These are phyloP conservation scores for Aspergillus panamensis DNA, from an alignment of 495 filamentous ascomycete species.

Conservation along the genomic window DNA sequence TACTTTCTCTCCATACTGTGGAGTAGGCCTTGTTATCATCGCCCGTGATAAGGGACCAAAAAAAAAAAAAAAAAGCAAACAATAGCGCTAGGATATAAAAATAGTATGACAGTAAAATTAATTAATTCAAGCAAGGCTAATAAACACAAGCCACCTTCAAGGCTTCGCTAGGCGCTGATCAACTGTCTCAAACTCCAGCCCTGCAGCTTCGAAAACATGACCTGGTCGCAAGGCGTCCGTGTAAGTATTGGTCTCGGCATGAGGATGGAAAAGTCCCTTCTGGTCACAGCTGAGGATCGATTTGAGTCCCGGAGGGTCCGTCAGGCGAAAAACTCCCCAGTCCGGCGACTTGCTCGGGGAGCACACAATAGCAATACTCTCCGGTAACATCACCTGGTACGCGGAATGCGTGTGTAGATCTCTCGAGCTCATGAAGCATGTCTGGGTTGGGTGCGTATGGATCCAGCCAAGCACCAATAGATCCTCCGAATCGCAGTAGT, in stretches of 20 bases:
- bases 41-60: background rate
- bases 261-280: slow-evolving; percentile 78
- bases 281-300: slow-evolving; percentile 73
- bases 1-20: background rate
- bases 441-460: slow-evolving; percentile 94
- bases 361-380: slow-evolving; percentile 96
- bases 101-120: slow-evolving; percentile 2
- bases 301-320: slow-evolving; percentile 83
- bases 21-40: background rate
- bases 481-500: slow-evolving; percentile 82
- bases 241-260: slow-evolving; percentile 70
- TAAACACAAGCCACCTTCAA: background rate
- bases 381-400: slow-evolving; percentile 90
- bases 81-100: background rate
- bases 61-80: background rate
- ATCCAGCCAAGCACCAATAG: slow-evolving; percentile 95
- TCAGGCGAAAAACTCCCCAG: slow-evolving; percentile 90
- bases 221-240: slow-evolving; percentile 77
- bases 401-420: slow-evolving; percentile 90
- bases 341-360: slow-evolving; percentile 78
- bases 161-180: slow-evolving; percentile 61
- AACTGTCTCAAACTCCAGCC: slow-evolving; percentile 71
- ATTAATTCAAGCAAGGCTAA: slow-evolving; percentile 6
- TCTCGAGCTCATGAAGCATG: slow-evolving; percentile 94
- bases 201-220: slow-evolving; percentile 77